These are phyloP conservation scores for Irpex rosettiformis DNA, from an alignment of 1,284 basidiomycete genomes.

Conservation along the genomic window DNA sequence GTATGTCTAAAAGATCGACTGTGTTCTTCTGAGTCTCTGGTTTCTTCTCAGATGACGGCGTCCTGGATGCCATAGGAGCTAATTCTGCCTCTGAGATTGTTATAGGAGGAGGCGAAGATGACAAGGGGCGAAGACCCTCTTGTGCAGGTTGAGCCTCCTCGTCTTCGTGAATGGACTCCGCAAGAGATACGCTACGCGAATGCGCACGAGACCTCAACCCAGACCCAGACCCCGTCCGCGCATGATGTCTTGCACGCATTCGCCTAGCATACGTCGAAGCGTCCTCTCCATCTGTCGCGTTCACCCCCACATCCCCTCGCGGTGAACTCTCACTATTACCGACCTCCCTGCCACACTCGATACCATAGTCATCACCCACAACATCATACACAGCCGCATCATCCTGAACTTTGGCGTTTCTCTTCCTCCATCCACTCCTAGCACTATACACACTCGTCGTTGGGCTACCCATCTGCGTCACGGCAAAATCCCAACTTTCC, in stretches of 20 bases:
- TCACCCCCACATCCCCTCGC: neutral
- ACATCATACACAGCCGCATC: constrained; percentile 5
- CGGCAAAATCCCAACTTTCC: constrained; percentile 67
- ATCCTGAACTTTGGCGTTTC: constrained; percentile 5
- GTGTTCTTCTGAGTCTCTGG: neutral
- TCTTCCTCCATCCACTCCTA: neutral
- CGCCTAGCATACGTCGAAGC: constrained; percentile 15
- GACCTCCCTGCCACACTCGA: neutral
- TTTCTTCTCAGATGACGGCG: neutral
- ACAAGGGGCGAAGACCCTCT: neutral
- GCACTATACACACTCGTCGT: constrained; percentile 23
- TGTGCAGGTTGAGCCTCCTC: neutral
- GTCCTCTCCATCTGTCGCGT: constrained; percentile 1
- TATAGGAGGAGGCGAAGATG: too few relatives aligned
- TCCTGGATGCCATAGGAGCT: neutral
- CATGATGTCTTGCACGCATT: constrained; percentile 11
- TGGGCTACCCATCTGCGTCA: constrained; percentile 20
- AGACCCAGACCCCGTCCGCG: constrained; percentile 1
- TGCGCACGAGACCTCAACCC: constrained; percentile 8
- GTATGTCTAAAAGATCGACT: neutral
- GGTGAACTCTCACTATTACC: neutral
- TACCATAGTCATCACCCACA: constrained; percentile 5
- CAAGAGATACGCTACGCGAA: constrained; percentile 11
- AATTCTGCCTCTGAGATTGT: neutral
- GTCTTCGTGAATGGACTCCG: neutral